Evolutionary conservation across 2,329 filamentous ascomycete species (phyloP).

Genomic region (Teratosphaeria zuluensis): DNA sequence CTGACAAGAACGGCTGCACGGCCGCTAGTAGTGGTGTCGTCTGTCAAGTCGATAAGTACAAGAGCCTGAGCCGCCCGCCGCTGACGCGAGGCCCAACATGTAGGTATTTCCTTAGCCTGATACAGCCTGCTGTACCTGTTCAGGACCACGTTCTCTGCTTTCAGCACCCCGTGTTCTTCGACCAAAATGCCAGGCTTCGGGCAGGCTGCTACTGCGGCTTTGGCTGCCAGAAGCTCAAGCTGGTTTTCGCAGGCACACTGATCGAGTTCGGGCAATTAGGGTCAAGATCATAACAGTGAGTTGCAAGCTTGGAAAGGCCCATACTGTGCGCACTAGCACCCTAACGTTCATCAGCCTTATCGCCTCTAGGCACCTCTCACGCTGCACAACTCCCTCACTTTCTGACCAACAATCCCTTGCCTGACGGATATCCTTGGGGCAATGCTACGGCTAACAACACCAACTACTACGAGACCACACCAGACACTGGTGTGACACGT

Average conservation of each 20-base stretch:
- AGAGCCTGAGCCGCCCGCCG: not conserved
- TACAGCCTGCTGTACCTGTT: too few species aligned
- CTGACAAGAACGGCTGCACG: too few species aligned
- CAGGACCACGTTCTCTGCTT: too few species aligned
- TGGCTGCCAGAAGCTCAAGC: slow-evolving; percentile 2
- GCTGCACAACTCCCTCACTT: slow-evolving; percentile 4
- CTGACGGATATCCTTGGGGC: slow-evolving; percentile 16
- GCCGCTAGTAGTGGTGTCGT: too few species aligned
- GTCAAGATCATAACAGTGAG: not conserved
- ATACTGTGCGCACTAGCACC: not conserved
- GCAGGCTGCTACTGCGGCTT: slow-evolving; percentile 6
- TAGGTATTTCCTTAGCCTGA: too few species aligned
- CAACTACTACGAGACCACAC: slow-evolving; percentile 15
- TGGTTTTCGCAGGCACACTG: not conserved
- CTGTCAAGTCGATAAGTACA: too few species aligned
- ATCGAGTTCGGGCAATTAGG: not conserved
- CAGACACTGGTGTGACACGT: slow-evolving; percentile 19
- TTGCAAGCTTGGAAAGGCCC: not conserved
- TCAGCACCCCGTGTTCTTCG: too few species aligned
- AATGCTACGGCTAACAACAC: slow-evolving; percentile 7
- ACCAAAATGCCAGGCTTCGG: slow-evolving; percentile 4
- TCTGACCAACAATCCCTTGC: slow-evolving; percentile 11
- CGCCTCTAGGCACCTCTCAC: slow-evolving; percentile 9
- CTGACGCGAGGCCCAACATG: too few species aligned
- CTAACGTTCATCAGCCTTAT: slow-evolving; percentile 2